Percentiles rank a stretch among this genome's conserved stretches.
Evolutionary conservation across 352 stramenopile genomes (phyloP).

Genomic region (Phytophthora colocasiae): DNA sequence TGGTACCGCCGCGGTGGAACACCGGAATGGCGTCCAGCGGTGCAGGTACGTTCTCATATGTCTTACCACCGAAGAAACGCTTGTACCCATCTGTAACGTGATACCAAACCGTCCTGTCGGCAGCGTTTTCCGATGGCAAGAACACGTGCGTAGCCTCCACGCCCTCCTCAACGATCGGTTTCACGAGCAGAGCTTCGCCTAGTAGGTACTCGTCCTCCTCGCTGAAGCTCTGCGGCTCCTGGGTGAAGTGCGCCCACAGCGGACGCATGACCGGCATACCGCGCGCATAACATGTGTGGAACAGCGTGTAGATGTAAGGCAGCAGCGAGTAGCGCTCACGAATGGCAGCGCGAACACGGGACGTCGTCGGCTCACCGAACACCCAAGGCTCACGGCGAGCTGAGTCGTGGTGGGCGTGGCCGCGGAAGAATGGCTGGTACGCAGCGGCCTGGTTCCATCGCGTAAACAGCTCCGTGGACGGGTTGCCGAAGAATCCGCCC

Average conservation of each 20-base stretch:
- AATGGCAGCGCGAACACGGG: conserved; percentile 89
- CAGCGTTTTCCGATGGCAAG: conserved; percentile 68
- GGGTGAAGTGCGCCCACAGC: conserved; percentile 97
- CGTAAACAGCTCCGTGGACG: conserved; percentile 96
- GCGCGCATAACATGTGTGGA: conserved; percentile 58
- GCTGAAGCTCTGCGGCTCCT: conserved; percentile 81
- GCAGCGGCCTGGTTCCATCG: conserved; percentile 96
- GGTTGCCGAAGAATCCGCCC: conserved; percentile 98
- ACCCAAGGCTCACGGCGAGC: conserved; percentile 98
- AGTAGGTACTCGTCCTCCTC: conserved; percentile 97
- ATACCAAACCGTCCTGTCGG: conserved; percentile 89
- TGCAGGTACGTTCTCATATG: conserved; percentile 72
- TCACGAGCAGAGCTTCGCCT: conserved; percentile 95
- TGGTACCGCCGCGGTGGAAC: conserved; percentile 95
- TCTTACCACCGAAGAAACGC: conserved; percentile 59
- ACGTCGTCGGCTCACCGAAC: conserved; percentile 95
- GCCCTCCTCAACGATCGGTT: conserved; percentile 93
- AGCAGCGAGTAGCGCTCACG: conserved; percentile 96
- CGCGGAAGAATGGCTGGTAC: conserved; percentile 99
- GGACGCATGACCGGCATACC: conserved; percentile 93
- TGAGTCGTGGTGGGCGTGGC: conserved; percentile 99
- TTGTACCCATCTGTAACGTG: conserved; percentile 82
- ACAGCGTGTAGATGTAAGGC: conserved; percentile 96
- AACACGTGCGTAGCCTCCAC: conserved; percentile 88
- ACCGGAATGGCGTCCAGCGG: conserved; percentile 96